Base-by-base conservation (phyloP, 352 stramenopile species). In the Globisporangium perplexum region DNA sequence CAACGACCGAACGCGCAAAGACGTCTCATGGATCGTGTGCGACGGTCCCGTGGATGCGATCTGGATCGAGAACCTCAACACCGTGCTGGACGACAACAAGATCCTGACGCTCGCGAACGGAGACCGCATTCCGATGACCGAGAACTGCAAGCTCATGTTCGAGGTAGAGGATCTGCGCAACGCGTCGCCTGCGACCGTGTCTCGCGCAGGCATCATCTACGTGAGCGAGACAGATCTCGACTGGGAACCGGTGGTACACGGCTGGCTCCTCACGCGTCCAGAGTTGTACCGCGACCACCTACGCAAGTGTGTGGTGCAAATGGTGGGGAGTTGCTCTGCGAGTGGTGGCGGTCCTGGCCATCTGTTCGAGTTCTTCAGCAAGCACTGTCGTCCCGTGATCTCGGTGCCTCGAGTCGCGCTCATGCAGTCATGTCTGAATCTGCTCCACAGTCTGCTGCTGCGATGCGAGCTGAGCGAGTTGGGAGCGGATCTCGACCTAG, bases 61-160 rank as follows among this genome's bases (percentile, higher is more conserved):
- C 20, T 98, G 92, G 92, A 97, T 98, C 52, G 92, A 98, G 62
- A 97, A 98, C 62, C 84, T 98, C 45, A 98, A 98, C 69, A 97
- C 91, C 0, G 92, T 98, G 6, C 66, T 98, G 3, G 92, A 98
- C 55, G 92, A 98, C 68, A 98, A 97, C 68, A 97, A 96, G 70
- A 91, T 94, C 10, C 60, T 98, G 41, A 97, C 89, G 35, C 65
- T 98, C 1, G 89, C 90, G 1, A 98, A 97, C 62, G 92, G 92
- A 18, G 90, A 98, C 59, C 80, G 89, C 23, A 88, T 98, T 24
- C 81, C 91, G 0, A 97, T 97, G 89, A 87, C 75, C 4, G 74
- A 87, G 24, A 87, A 84, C 42, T 87, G 75, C 62, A 97, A 97
- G 57, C 87, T 96, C 57, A 71, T 98, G 15, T 97, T 98, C 60